A percentile compares a stretch with the other conserved stretches of the same genome.
Conservation (phyloP, 148 eudicot species). For the Tetragonia tetragonoides region DNA sequence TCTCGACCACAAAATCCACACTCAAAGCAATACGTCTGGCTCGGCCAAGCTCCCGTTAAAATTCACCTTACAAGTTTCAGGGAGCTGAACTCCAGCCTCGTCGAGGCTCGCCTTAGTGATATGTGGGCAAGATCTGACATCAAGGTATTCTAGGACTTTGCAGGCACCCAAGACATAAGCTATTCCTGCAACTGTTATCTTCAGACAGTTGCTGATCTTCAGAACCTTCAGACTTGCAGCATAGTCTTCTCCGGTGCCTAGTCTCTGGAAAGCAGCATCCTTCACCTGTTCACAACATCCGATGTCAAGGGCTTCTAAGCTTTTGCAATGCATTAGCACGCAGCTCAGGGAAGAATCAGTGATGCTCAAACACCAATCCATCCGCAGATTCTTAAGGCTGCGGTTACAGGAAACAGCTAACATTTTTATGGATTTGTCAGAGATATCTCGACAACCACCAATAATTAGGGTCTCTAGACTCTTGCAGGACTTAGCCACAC, state of each 20-base stretch:
- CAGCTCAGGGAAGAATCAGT: constrained; percentile 64
- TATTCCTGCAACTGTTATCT: constrained; percentile 69
- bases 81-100: constrained; percentile 71
- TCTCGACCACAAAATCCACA: not conserved
- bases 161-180: constrained; percentile 54
- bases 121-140: constrained; percentile 85
- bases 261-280: constrained; percentile 69
- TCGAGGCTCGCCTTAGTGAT: constrained; percentile 61
- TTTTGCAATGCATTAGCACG: constrained; percentile 55
- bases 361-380: constrained; percentile 93
- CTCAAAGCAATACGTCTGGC: constrained; percentile 51
- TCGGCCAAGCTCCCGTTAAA: constrained; percentile 64
- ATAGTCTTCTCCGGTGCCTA: constrained; percentile 39
- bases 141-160: constrained; percentile 69
- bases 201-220: constrained; percentile 74
- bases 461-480: constrained; percentile 73
- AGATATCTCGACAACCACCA: constrained; percentile 76
- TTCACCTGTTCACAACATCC: constrained; percentile 91
- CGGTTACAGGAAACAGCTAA: constrained; percentile 51
- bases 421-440: constrained; percentile 56
- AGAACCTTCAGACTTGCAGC: constrained; percentile 56
- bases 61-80: constrained; percentile 66
- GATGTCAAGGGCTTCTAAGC: constrained; percentile 71
- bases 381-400: constrained; percentile 59
- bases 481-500: constrained; percentile 61